A percentile compares a stretch with the other conserved stretches of the same genome.
Conservation (phyloP, 441 rosid species). For the Brassica hybrid region DNA sequence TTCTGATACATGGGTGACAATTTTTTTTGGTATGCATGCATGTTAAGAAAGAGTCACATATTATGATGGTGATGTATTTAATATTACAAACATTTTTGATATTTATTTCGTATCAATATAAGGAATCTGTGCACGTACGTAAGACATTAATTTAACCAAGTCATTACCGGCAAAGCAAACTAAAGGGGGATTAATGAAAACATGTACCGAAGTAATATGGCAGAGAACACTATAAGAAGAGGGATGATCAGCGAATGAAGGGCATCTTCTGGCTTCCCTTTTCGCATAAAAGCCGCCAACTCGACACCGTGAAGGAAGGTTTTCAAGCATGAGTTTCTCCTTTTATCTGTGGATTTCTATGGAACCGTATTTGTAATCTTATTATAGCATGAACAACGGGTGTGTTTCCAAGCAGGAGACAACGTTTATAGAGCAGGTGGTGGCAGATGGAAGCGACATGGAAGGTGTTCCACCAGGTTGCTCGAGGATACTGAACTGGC, state of each 20-base stretch:
- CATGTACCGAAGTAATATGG: no score
- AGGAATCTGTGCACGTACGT: no score
- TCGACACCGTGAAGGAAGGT: slow-evolving; percentile 88
- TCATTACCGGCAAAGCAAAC: no score
- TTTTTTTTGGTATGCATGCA: no score
- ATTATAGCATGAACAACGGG: background rate
- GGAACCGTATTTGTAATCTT: background rate
- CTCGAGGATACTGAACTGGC: slow-evolving; percentile 88
- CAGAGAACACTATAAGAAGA: background rate
- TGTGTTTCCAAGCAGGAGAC: slow-evolving; percentile 60
- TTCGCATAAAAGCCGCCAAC: slow-evolving; percentile 62
- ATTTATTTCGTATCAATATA: no score
- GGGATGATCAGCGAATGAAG: background rate
- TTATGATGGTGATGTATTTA: no score
- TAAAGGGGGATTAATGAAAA: no score
- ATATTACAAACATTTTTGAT: no score
- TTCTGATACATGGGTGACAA: no score
- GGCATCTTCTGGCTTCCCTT: slow-evolving; percentile 31
- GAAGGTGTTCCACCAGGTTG: slow-evolving; percentile 74
- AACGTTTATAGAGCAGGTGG: slow-evolving; percentile 85
- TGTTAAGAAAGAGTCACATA: no score
- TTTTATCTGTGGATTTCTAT: slow-evolving; percentile 4
- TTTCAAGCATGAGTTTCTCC: slow-evolving; percentile 69
- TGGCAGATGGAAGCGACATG: slow-evolving; percentile 93
- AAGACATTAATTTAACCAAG: no score